These are phyloP conservation scores for Beauveria sp. DNA, from an alignment of 2,329 filamentous ascomycete species.

Conservation along the genomic window DNA sequence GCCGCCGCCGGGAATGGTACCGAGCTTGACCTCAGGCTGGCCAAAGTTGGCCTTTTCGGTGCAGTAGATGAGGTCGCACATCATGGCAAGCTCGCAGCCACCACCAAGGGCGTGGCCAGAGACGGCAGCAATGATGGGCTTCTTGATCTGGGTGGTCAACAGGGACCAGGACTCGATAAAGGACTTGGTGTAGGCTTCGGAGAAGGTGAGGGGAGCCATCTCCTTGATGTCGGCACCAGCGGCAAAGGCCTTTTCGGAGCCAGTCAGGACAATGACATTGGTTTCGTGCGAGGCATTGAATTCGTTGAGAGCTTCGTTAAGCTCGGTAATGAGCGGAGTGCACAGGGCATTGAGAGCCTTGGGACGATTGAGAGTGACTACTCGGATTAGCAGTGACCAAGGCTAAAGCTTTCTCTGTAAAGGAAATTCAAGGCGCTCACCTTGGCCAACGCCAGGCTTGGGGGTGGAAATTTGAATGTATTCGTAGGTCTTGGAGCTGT, in stretches of 20 bases:
- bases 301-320: constrained; percentile 68
- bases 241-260: constrained; percentile 83
- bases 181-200: constrained; percentile 75
- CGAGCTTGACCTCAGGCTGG: constrained; percentile 94
- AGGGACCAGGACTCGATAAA: constrained; percentile 96
- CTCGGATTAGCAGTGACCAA: neutral
- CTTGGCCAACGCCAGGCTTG: constrained; percentile 81
- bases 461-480: constrained; percentile 76
- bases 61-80: constrained; percentile 94
- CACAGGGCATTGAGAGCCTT: constrained; percentile 93
- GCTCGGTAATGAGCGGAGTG: constrained; percentile 82
- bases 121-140: constrained; percentile 88
- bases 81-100: constrained; percentile 93
- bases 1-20: constrained; percentile 84
- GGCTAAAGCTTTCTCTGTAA: neutral
- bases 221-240: constrained; percentile 98
- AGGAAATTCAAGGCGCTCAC: constrained; percentile 38
- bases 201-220: constrained; percentile 89
- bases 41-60: constrained; percentile 82
- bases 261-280: constrained; percentile 76
- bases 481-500: constrained; percentile 59
- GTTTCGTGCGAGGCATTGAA: constrained; percentile 65
- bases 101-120: constrained; percentile 92
- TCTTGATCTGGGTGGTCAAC: constrained; percentile 77
- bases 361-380: constrained; percentile 88